These are phyloP conservation scores for Nakazawaea ernobii DNA, from an alignment of 805 yeast genomes.

Conservation along the genomic window DNA sequence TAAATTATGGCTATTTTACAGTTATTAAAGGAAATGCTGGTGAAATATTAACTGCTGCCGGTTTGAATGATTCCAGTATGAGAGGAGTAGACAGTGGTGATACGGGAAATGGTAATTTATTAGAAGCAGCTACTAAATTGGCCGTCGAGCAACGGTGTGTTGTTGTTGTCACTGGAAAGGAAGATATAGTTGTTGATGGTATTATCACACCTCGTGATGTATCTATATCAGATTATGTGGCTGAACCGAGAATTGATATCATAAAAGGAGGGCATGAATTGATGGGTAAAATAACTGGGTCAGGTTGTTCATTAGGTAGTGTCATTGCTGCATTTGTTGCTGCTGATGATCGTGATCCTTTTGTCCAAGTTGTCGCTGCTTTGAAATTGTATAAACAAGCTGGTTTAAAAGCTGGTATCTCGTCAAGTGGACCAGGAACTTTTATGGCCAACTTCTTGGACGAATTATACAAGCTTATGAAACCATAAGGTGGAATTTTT, in stretches of 20 bases:
- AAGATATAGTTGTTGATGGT: slow-evolving; percentile 48
- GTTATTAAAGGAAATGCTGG: slow-evolving; percentile 84
- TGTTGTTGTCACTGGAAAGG: slow-evolving; percentile 67
- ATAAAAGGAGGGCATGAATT: slow-evolving; percentile 54
- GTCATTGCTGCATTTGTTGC: slow-evolving; percentile 56
- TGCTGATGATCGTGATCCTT: slow-evolving; percentile 32
- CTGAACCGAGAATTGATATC: slow-evolving; percentile 23
- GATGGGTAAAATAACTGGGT: slow-evolving; percentile 70
- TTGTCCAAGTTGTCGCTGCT: slow-evolving; percentile 48
- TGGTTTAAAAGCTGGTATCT: slow-evolving; percentile 45
- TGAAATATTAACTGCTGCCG: slow-evolving; percentile 65
- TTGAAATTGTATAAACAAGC: slow-evolving; percentile 55
- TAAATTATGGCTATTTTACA: slow-evolving; percentile 52
- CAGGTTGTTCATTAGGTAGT: slow-evolving; percentile 81
- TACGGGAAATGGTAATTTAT: slow-evolving; percentile 13
- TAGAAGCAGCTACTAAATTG: slow-evolving; percentile 39
- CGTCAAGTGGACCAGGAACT: slow-evolving; percentile 46
- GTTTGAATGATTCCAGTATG: slow-evolving; percentile 39
- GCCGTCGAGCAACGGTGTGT: slow-evolving; percentile 48
- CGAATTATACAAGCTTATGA: slow-evolving; percentile 19
- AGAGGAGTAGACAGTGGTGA: slow-evolving; percentile 62
- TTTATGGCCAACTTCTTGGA: slow-evolving; percentile 47
- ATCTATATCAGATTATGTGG: slow-evolving; percentile 11
- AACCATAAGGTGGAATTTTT: neutral
- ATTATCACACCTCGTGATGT: slow-evolving; percentile 15